These are phyloP conservation scores for Larix sibirica DNA, from an alignment of 83 land plant species.

Conservation along the genomic window DNA sequence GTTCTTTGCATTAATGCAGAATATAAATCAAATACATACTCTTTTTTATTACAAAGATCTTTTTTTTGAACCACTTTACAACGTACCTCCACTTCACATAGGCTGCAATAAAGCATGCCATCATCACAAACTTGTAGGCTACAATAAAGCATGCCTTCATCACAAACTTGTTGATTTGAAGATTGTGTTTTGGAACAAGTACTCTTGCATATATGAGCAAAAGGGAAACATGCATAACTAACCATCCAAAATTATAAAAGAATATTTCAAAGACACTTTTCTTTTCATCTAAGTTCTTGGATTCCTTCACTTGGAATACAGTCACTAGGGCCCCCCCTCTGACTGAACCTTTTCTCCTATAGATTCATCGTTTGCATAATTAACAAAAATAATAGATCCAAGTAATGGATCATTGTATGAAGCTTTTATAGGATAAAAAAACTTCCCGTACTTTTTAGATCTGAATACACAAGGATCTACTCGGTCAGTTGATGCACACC, in stretches of 20 bases:
- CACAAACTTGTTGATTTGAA: conserved; percentile 52
- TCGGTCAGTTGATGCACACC: conserved; percentile 93
- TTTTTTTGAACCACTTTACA: not conserved
- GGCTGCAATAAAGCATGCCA: conserved; percentile 88
- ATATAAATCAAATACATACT: not conserved
- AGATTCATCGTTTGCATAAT: conserved; percentile 31
- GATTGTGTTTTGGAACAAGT: conserved; percentile 24
- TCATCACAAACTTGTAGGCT: conserved; percentile 73
- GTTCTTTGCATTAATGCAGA: not conserved
- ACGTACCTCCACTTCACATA: conserved; percentile 90
- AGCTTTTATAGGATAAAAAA: conserved; percentile 26
- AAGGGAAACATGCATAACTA: conserved; percentile 32
- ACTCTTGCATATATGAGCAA: conserved; percentile 30
- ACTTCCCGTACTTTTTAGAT: conserved; percentile 67
- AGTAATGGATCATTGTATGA: conserved; percentile 23
- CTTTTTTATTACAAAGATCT: not conserved
- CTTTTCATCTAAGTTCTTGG: not conserved
- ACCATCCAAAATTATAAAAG: conserved; percentile 8
- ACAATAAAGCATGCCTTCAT: conserved; percentile 90
- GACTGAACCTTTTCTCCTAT: conserved; percentile 19
- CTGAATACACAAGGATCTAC: conserved; percentile 82
- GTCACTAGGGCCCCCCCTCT: conserved; percentile 6
- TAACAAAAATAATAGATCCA: conserved; percentile 39
- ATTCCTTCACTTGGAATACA: conserved; percentile 2
- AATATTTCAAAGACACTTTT: conserved; percentile 5